Percentiles rank a stretch among this genome's conserved stretches.
These are phyloP conservation scores for Zhuliangozyma parablackwelliae DNA, from an alignment of 1,139 yeast species.

Conservation along the genomic window DNA sequence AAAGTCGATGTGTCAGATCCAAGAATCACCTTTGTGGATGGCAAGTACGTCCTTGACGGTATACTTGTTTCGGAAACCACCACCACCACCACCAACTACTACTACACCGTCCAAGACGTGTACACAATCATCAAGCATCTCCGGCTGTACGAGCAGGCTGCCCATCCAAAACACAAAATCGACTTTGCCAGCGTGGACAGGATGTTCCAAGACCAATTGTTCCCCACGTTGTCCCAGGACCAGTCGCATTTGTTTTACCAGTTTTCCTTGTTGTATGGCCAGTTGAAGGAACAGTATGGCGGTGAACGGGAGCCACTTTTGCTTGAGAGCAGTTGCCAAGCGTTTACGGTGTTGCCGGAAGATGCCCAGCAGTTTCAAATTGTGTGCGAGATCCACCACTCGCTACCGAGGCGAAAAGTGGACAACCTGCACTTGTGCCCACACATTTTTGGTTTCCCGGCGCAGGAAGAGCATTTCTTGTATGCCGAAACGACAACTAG, in stretches of 20 bases:
- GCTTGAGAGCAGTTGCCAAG: background rate
- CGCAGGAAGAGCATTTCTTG: no score
- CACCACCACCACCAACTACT: constrained; percentile 4
- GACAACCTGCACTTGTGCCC: no score
- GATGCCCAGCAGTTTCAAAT: constrained; percentile 2
- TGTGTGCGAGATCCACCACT: constrained; percentile 4
- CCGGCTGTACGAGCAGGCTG: background rate
- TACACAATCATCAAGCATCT: constrained; percentile 4
- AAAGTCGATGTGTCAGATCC: no score
- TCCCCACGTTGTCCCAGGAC: constrained; percentile 1
- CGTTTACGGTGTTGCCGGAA: background rate
- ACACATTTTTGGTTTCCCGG: no score
- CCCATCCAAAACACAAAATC: background rate
- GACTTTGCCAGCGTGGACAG: background rate
- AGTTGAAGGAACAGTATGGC: constrained; percentile 1
- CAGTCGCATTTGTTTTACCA: constrained; percentile 1
- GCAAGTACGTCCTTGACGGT: no score
- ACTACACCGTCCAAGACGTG: constrained; percentile 8
- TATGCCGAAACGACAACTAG: no score
- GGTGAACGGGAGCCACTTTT: background rate
- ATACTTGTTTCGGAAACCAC: no score
- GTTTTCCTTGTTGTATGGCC: constrained; percentile 3
- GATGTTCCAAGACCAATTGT: constrained; percentile 1
- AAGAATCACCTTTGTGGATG: no score
- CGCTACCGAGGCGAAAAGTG: background rate